Base-by-base conservation (phyloP, 2,329 filamentous ascomycete species). In the Calonectria crousiana region DNA sequence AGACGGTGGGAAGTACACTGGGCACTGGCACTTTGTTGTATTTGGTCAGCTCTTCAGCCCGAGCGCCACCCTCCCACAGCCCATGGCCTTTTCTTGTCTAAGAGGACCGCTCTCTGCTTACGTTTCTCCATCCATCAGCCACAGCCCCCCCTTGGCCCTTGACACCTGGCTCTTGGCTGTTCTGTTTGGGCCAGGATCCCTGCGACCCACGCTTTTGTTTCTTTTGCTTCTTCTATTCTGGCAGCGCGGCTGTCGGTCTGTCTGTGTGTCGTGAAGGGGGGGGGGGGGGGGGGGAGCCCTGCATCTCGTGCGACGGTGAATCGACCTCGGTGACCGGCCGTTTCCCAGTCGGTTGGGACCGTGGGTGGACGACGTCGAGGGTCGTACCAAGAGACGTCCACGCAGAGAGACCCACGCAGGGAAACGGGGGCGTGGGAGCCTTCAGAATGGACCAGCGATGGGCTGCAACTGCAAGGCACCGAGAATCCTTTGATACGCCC, bases 21-120 rank as follows among this genome's bases (percentile, higher is more conserved):
- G 23, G 18, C 56, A 60, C 34, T 23, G 36, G 56, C 23, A 38
- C 56, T 62, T 41, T 41, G 56, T 62, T 62, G 60, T 44, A 26
- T 65, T 65, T 65, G 60, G 60, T 65, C 60, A 65, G 60, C 60
- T n/a, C 60, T 65, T 65, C 60, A 65, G 60, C 60, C 36, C 60
- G 26, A 11, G 30, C 60, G 60, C 60, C 60, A 65, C 60, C 60
- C 38, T 65, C 38, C 41, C 60, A 65, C 60, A 65, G 60, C 60
- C 60, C 60, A 18, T 65, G 60, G 23, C 13, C 60, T 38, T 49
- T 49, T 44, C 41, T 26, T 47, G 60, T 64, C 36, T 49, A 20
- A n/a, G 60, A 64, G 16, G 60, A 9, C 32, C 23, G 30, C 26
- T 49, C 60, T 65, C 38, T 65, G 60, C 60, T 65, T 65, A 65